These are phyloP conservation scores for Saccharomycopsis synnaedendra DNA, from an alignment of 805 yeast species.

Conservation along the genomic window DNA sequence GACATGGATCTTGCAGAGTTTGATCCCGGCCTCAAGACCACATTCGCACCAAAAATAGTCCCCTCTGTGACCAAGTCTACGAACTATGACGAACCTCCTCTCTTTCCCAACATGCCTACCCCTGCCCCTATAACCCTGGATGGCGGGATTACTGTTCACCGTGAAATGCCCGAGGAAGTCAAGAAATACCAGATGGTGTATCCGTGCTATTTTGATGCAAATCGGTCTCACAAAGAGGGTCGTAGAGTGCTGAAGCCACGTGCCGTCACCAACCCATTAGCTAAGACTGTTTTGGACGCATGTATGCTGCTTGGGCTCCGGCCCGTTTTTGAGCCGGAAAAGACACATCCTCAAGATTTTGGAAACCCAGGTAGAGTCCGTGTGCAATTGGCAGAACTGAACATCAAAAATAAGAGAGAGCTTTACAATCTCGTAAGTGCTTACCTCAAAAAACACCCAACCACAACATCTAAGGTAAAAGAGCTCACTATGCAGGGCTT, in stretches of 20 bases:
- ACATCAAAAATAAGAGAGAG: slow-evolving; percentile 48
- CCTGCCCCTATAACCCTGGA: background rate
- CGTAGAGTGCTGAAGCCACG: slow-evolving; percentile 59
- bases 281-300: slow-evolving; percentile 73
- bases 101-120: slow-evolving; percentile 19
- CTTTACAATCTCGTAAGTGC: slow-evolving; percentile 49
- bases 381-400: slow-evolving; percentile 48
- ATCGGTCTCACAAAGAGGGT: slow-evolving; percentile 68
- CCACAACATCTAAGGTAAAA: slow-evolving; percentile 52
- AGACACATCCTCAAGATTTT: slow-evolving; percentile 91
- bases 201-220: slow-evolving; percentile 85
- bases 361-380: slow-evolving; percentile 97
- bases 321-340: slow-evolving; percentile 60
- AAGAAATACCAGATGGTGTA: slow-evolving; percentile 65
- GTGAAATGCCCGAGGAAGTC: slow-evolving; percentile 33
- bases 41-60: slow-evolving; percentile 58
- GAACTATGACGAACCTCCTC: slow-evolving; percentile 30
- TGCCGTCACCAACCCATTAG: slow-evolving; percentile 83
- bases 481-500: slow-evolving; percentile 51
- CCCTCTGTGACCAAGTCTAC: slow-evolving; percentile 54
- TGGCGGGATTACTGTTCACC: slow-evolving; percentile 11
- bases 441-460: slow-evolving; percentile 55
- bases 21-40: slow-evolving; percentile 59
- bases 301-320: slow-evolving; percentile 26
- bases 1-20: slow-evolving; percentile 91